Base-by-base conservation (phyloP, 169 alveolate species). In the Plasmodium berghei region DNA sequence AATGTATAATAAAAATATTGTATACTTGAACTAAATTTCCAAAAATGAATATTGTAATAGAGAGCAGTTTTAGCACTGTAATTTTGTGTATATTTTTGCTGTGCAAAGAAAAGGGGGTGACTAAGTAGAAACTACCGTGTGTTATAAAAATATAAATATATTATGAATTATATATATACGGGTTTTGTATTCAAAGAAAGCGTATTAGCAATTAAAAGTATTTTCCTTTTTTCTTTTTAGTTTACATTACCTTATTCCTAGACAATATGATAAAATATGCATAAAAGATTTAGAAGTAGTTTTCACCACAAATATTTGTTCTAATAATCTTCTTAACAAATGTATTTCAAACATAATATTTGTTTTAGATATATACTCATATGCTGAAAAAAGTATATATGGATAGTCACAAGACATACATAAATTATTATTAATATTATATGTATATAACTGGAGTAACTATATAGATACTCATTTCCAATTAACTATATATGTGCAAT, bases 181-280 rank as follows among this genome's bases (percentile, higher is more conserved):
- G 2, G 40, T 16, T 46, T 46, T 18, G 16, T 14, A 5, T 20
- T 18, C 59, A 54, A 34, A 3, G 42, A 34, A 34, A 34, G 3
- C 8, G 42, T 34, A 34, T 34, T 4, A 4, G 42, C 1, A 34
- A 34, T 34, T 34, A 34, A 34, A 1, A 34, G 0, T 12, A 12
- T 46, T 16, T n/a, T 22, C 54, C 22, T 14, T 46, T 69, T 46
- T 18, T 49, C 28, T 14, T 58, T 28, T 49, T 55, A 52, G 16
- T 48, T 59, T 61, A n/a, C 69, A 88, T 24, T 72, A 93, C 96
- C 94, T 59, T 48, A 91, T 58, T 55, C 95, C 96, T 56, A 93
- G 87, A 10, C 89, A 66, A 56, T 93, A 93, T 56, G 95, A 94
- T 10, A 67, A 61, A 55, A 91, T 61, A 52, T 93, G 95, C 94